A percentile compares a stretch with the other conserved stretches of the same genome.
Conservation (phyloP, 1,139 yeast species). For the Debaryomycetaceae sp. region DNA sequence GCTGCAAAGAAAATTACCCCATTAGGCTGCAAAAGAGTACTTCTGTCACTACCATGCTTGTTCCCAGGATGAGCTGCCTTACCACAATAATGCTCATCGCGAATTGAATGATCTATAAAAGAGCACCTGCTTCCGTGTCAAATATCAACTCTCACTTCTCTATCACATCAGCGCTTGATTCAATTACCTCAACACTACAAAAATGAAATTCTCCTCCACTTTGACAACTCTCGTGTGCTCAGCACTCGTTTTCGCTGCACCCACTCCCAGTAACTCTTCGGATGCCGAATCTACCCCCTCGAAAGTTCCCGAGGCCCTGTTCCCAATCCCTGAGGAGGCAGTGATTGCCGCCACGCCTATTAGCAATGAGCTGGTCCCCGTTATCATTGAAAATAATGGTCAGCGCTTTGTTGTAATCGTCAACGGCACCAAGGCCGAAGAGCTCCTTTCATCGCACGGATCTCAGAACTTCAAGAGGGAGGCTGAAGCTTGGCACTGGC, state of each 20-base stretch:
- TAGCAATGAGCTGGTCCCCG: conserved; percentile 8
- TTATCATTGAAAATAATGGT: conserved; percentile 9
- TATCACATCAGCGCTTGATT: not conserved
- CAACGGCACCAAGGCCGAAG: conserved; percentile 10
- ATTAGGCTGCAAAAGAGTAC: not conserved
- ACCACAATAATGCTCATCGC: not conserved
- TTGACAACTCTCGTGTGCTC: not conserved
- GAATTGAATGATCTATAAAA: not conserved
- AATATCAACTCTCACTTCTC: too few species aligned
- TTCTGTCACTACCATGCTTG: not conserved
- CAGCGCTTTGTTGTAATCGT: conserved; percentile 9
- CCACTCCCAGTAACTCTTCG: not conserved
- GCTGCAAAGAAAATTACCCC: not conserved
- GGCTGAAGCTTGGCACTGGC: conserved; percentile 4
- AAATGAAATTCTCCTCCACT: not conserved
- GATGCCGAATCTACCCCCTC: not conserved
- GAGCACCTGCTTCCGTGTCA: too few species aligned
- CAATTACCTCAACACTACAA: not conserved
- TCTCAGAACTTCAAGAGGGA: conserved; percentile 5
- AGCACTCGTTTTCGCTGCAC: not conserved
- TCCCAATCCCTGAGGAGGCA: conserved; percentile 10
- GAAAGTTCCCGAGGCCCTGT: conserved; percentile 2
- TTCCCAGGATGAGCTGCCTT: not conserved
- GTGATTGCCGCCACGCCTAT: conserved; percentile 6
- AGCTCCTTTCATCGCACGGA: conserved; percentile 1